A percentile compares a stretch with the other conserved stretches of the same genome.
Evolutionary conservation across 2,329 filamentous ascomycete species (phyloP).

Genomic region (Colletotrichum eleusines): DNA sequence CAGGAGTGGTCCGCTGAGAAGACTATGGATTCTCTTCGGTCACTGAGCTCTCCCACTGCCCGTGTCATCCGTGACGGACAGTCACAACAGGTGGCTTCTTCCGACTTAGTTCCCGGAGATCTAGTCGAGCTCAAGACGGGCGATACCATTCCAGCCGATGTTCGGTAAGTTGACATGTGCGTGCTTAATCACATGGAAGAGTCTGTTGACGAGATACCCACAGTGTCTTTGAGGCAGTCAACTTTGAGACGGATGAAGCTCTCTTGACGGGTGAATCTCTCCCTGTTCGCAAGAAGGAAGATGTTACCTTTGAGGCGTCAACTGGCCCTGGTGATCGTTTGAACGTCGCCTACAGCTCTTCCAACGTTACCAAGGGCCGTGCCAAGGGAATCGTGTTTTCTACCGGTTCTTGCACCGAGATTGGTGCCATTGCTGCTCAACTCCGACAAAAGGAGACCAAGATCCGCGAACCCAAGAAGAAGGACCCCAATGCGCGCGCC

Average conservation of each 20-base stretch:
- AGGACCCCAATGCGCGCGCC: conserved; percentile 59
- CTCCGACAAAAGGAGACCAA: conserved; percentile 66
- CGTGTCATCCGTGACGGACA: conserved; percentile 63
- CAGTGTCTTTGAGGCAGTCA: conserved; percentile 62
- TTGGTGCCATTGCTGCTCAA: conserved; percentile 72
- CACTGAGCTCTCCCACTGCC: conserved; percentile 62
- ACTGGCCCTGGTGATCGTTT: conserved; percentile 70
- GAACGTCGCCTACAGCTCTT: conserved; percentile 72
- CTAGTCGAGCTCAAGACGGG: conserved; percentile 65
- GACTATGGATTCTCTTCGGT: conserved; percentile 64
- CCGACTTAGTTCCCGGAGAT: conserved; percentile 68
- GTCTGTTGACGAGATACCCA: conserved; percentile 53
- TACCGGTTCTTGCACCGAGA: conserved; percentile 71
- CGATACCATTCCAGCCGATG: conserved; percentile 57
- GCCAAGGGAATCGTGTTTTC: conserved; percentile 70
- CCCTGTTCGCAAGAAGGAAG: conserved; percentile 66
- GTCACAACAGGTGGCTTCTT: conserved; percentile 62
- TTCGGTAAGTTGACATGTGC: conserved; percentile 45
- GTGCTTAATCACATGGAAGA: neutral
- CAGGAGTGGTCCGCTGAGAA: conserved; percentile 66
- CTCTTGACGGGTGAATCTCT: conserved; percentile 73
- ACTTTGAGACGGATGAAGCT: conserved; percentile 71
- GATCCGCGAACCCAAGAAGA: conserved; percentile 57
- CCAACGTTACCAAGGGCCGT: conserved; percentile 72
- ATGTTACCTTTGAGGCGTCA: conserved; percentile 61